A percentile compares a stretch with the other conserved stretches of the same genome.
Evolutionary conservation across 306 rosid species (phyloP).

Genomic region (Datisca glomerata): DNA sequence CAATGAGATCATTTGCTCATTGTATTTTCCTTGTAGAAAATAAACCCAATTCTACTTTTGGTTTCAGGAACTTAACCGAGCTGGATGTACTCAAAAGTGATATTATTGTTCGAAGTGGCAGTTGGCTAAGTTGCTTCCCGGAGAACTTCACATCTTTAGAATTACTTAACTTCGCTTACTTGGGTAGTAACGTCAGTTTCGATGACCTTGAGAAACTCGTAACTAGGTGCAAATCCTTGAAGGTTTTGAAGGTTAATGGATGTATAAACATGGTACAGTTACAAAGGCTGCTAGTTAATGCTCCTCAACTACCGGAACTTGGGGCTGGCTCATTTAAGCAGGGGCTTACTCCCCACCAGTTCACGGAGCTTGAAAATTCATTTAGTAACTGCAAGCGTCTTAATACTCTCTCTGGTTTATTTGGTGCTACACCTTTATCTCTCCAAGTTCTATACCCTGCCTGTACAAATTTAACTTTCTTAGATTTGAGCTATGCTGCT

Average conservation of each 20-base stretch:
- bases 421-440: constrained; percentile 35
- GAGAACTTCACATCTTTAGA: constrained; percentile 69
- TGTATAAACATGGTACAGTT: constrained; percentile 47
- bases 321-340: constrained; percentile 61
- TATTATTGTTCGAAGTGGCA: constrained; percentile 50
- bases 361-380: constrained; percentile 44
- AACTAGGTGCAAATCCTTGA: constrained; percentile 56
- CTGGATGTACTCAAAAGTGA: constrained; percentile 78
- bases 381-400: constrained; percentile 50
- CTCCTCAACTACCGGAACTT: constrained; percentile 54
- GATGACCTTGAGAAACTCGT: constrained; percentile 72
- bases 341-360: constrained; percentile 44
- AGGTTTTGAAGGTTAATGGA: constrained; percentile 60
- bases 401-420: constrained; percentile 66
- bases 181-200: constrained; percentile 39
- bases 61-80: constrained; percentile 59
- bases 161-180: constrained; percentile 54
- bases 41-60: no score
- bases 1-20: no score
- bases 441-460: constrained; percentile 62
- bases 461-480: constrained; percentile 49
- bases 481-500: constrained; percentile 64
- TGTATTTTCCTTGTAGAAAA: no score
- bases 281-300: constrained; percentile 36
- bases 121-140: constrained; percentile 81